These are phyloP conservation scores for Exophiala sp. DNA, from an alignment of 2,329 filamentous ascomycete genomes.

Conservation along the genomic window DNA sequence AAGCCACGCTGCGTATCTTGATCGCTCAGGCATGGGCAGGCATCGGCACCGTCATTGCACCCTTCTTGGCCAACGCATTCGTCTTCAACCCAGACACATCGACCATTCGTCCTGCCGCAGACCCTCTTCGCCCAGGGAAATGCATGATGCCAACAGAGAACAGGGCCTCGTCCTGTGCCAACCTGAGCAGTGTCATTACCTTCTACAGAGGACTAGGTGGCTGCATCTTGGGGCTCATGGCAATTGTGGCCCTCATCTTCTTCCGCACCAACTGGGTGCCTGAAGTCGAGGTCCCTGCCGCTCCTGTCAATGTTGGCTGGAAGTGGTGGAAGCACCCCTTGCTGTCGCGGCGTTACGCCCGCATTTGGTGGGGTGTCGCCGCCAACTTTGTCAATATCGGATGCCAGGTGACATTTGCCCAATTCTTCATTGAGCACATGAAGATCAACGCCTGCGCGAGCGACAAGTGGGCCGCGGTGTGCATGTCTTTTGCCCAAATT, in stretches of 20 bases:
- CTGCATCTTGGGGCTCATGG: slow-evolving; percentile 61
- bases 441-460: slow-evolving; percentile 53
- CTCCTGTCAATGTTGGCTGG: slow-evolving; percentile 47
- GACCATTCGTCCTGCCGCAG: slow-evolving; percentile 5
- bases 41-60: slow-evolving; percentile 66
- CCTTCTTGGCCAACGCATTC: slow-evolving; percentile 57
- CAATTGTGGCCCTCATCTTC: slow-evolving; percentile 35
- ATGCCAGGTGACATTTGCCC: slow-evolving; percentile 54
- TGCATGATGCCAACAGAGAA: slow-evolving; percentile 38
- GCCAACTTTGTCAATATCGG: slow-evolving; percentile 78
- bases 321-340: slow-evolving; percentile 26
- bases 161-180: slow-evolving; percentile 41
- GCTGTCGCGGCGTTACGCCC: slow-evolving; percentile 55
- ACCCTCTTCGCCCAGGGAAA: slow-evolving; percentile 18
- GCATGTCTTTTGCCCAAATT: slow-evolving; percentile 67
- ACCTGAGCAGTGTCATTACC: slow-evolving; percentile 65
- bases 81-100: slow-evolving; percentile 53
- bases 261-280: slow-evolving; percentile 65
- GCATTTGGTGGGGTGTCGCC: slow-evolving; percentile 67
- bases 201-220: slow-evolving; percentile 69
- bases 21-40: slow-evolving; percentile 71
- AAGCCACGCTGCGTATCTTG: slow-evolving; percentile 71
- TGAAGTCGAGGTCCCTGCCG: slow-evolving; percentile 63
- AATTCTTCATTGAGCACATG: slow-evolving; percentile 68
- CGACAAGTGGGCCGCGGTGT: slow-evolving; percentile 57